phyloP scores from a whole-genome alignment of 305 asterid genomes.

The Ruellia speciosa region DNA sequence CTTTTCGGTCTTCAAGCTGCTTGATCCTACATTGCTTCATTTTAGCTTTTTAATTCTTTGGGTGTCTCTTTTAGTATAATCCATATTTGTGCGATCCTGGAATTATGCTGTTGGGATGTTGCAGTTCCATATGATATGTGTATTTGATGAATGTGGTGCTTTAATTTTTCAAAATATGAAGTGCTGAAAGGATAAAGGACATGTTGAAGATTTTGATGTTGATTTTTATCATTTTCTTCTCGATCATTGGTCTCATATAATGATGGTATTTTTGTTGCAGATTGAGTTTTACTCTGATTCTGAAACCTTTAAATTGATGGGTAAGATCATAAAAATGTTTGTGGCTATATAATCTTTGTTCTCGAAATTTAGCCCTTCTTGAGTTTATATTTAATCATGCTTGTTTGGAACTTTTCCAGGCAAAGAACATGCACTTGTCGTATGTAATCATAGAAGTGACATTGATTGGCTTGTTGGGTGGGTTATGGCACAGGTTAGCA shows the following conservation, averaged over 20 bases:
- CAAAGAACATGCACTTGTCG: conserved; percentile 83
- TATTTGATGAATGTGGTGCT: background rate
- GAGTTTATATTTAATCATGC: conserved; percentile 16
- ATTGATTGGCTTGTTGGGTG: conserved; percentile 99
- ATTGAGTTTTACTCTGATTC: conserved; percentile 56
- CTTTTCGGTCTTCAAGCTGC: no score
- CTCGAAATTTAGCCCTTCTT: conserved; percentile 12
- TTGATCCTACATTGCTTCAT: background rate
- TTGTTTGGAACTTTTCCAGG: conserved; percentile 45
- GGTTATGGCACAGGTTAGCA: conserved; percentile 86
- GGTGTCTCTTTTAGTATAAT: background rate
- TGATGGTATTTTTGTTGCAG: conserved; percentile 36
- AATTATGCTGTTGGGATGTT: background rate
- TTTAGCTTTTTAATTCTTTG: background rate
- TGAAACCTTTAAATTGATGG: conserved; percentile 57
- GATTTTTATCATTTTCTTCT: conserved; percentile 5
- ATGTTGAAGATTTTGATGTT: background rate
- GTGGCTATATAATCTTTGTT: conserved; percentile 5
- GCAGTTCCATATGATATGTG: background rate
- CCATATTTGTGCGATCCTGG: background rate
- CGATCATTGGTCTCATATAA: conserved; percentile 17
- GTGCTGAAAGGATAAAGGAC: background rate
- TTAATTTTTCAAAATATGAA: background rate
- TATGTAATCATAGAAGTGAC: conserved; percentile 83
- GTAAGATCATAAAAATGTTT: conserved; percentile 30